Percentiles rank a stretch among this genome's conserved stretches.
phyloP scores from a whole-genome alignment of 2,329 filamentous ascomycete genomes.

The Epichloe gansuensis region DNA sequence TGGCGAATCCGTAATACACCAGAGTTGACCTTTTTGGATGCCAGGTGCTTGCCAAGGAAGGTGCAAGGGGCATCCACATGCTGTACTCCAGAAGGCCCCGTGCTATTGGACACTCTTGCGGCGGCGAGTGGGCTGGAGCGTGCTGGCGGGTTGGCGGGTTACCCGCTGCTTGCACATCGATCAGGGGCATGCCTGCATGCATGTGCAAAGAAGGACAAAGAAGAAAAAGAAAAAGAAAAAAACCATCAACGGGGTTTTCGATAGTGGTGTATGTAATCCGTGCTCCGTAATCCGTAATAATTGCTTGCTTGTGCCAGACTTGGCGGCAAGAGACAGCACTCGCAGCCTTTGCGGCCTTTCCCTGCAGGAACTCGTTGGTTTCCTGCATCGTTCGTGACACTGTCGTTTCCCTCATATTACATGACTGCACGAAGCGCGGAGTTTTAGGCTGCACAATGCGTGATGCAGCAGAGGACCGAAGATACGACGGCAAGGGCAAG shows the following conservation, averaged over 20 bases:
- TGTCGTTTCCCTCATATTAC: too few species aligned
- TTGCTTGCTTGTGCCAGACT: not conserved
- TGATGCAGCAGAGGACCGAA: too few species aligned
- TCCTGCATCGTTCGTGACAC: not conserved
- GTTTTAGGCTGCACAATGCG: too few species aligned
- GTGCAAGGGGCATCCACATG: not conserved
- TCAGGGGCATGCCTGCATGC: not conserved
- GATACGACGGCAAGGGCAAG: too few species aligned
- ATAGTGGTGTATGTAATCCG: too few species aligned
- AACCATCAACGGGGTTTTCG: not conserved
- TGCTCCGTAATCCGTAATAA: not conserved
- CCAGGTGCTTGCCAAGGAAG: too few species aligned
- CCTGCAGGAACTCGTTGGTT: not conserved
- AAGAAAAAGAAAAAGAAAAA: not conserved
- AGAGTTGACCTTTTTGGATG: too few species aligned
- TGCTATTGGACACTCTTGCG: not conserved
- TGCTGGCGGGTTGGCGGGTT: not conserved
- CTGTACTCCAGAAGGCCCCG: not conserved
- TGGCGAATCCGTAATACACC: too few species aligned
- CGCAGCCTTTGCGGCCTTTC: not conserved
- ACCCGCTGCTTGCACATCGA: not conserved
- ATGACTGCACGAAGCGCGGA: too few species aligned
- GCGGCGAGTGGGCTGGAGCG: not conserved
- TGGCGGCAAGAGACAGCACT: not conserved
- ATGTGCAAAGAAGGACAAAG: not conserved